A percentile compares a stretch with the other conserved stretches of the same genome.
Conservation (phyloP, 768 basidiomycete species). For the Suillus plorans region DNA sequence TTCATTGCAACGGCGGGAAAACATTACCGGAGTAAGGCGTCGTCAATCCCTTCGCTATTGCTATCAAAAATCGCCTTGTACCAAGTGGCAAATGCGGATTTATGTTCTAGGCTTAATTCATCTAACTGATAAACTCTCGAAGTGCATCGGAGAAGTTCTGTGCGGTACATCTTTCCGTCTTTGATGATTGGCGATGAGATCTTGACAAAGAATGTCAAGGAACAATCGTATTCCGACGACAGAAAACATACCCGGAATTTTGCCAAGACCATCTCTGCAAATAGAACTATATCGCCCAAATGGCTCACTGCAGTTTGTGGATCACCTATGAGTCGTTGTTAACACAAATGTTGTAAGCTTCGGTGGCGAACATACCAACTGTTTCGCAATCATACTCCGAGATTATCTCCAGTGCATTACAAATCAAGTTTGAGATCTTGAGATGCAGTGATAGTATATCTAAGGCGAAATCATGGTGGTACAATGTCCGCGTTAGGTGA, state of each 20-base stretch:
- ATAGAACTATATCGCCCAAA: conserved; percentile 76
- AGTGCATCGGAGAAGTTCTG: conserved; percentile 51
- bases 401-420: conserved; percentile 58
- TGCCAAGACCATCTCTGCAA: conserved; percentile 63
- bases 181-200: conserved; percentile 48
- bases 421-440: conserved; percentile 63
- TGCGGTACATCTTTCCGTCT: conserved; percentile 45
- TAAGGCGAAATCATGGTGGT: conserved; percentile 54
- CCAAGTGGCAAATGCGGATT: conserved; percentile 55
- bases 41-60: conserved; percentile 79
- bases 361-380: conserved; percentile 45
- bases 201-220: conserved; percentile 35
- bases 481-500: conserved; percentile 67
- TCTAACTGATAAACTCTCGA: conserved; percentile 42
- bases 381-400: conserved; percentile 79
- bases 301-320: conserved; percentile 81
- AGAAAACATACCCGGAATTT: conserved; percentile 56
- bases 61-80: conserved; percentile 77
- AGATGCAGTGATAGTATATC: conserved; percentile 72
- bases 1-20: neutral
- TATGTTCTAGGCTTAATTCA: conserved; percentile 43
- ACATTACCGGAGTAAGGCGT: conserved; percentile 63
- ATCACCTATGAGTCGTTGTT: conserved; percentile 51
- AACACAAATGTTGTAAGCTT: neutral
- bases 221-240: neutral